Evolutionary conservation across 371 early-diverging fungal species (phyloP).

Genomic region (Syncephalastrum racemosum): DNA sequence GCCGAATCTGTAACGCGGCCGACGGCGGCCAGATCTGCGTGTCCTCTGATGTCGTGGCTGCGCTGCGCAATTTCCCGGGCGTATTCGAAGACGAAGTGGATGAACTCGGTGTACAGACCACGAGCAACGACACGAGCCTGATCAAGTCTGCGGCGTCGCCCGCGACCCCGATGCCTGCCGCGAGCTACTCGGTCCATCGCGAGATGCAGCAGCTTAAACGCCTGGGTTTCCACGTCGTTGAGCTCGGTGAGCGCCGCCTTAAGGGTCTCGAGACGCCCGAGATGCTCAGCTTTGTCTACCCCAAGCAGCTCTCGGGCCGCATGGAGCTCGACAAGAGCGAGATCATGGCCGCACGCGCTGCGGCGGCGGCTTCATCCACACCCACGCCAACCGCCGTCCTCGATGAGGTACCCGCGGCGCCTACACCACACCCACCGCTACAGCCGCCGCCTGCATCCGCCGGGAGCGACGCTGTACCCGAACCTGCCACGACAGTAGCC

Average conservation of each 20-base stretch:
- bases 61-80: conserved; percentile 45
- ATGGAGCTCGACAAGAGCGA: conserved; percentile 44
- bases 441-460: neutral
- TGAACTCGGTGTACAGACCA: conserved; percentile 11
- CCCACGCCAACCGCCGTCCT: neutral
- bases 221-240: conserved; percentile 70
- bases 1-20: conserved; percentile 84
- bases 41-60: conserved; percentile 63
- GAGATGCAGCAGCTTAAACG: conserved; percentile 67
- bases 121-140: conserved; percentile 10
- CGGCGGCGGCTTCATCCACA: neutral
- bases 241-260: conserved; percentile 79
- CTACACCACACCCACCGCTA: neutral
- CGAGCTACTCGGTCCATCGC: conserved; percentile 41
- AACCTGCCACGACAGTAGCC: conserved; percentile 4
- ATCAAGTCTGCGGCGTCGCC: conserved; percentile 8
- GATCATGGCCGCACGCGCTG: conserved; percentile 13
- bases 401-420: neutral
- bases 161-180: conserved; percentile 8
- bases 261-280: conserved; percentile 93
- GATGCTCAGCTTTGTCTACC: conserved; percentile 74
- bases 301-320: conserved; percentile 54
- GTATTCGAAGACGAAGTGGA: conserved; percentile 25
- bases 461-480: neutral
- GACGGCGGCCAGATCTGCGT: conserved; percentile 92